Evolutionary conservation across 192 early-diverging fungal species (phyloP).

Genomic region (Coemansia sp.): DNA sequence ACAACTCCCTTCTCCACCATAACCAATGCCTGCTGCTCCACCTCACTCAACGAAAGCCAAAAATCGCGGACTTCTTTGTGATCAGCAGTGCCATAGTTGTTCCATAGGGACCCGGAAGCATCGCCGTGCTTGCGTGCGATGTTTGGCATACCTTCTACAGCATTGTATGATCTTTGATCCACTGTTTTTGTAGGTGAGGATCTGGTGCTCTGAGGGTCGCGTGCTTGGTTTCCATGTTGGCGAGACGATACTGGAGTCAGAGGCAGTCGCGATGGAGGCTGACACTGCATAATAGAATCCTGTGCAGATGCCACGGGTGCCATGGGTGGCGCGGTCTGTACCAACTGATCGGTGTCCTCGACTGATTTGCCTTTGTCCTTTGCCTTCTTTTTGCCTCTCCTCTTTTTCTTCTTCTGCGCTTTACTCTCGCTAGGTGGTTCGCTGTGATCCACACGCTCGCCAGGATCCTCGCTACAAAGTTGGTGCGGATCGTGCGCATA

Average conservation of each 20-base stretch:
- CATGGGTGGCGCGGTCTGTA: not conserved
- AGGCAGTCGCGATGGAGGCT: not conserved
- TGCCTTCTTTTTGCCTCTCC: constrained; percentile 21
- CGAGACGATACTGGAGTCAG: not conserved
- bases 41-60: constrained; percentile 34
- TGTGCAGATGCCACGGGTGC: not conserved
- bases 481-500: not conserved
- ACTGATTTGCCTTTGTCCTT: constrained; percentile 17
- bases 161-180: not conserved
- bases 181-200: not conserved
- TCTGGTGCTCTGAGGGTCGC: not conserved
- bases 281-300: not conserved
- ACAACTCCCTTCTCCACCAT: constrained; percentile 44
- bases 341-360: not conserved
- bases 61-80: constrained; percentile 36
- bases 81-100: constrained; percentile 27
- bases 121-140: not conserved
- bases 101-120: constrained; percentile 20
- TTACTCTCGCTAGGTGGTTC: constrained; percentile 1
- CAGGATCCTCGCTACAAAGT: not conserved
- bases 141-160: not conserved
- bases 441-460: not conserved
- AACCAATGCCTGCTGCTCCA: constrained; percentile 32
- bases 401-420: constrained; percentile 27
- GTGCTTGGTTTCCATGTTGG: not conserved